Conservation (phyloP, 345 rosid genomes). For the Rhodamnia argentea region DNA sequence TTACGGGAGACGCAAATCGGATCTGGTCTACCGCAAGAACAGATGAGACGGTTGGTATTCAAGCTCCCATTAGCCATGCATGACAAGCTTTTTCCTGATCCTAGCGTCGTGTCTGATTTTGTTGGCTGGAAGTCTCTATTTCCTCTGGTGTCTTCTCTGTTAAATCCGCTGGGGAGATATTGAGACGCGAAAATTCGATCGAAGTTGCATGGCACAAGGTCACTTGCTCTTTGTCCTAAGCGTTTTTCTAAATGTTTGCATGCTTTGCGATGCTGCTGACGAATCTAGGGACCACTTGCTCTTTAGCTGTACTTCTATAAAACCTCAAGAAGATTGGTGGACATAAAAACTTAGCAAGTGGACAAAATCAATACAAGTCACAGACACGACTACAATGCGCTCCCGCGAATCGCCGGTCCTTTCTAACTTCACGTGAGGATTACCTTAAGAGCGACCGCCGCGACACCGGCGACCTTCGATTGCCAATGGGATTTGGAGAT, state of each 20-base stretch:
- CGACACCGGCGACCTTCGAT: neutral
- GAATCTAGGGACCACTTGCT: neutral
- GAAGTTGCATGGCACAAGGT: no score
- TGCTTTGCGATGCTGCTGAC: neutral
- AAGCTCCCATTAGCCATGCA: neutral
- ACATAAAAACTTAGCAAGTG: neutral
- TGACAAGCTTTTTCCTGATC: neutral
- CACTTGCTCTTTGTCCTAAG: no score
- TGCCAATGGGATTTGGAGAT: neutral
- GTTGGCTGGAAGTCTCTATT: no score
- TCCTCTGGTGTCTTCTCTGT: no score
- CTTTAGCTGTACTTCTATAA: neutral
- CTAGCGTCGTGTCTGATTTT: no score
- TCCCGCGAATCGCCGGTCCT: neutral
- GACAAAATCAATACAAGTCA: neutral
- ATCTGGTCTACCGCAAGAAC: neutral
- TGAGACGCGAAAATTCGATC: no score
- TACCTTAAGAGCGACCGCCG: neutral
- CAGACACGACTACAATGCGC: neutral
- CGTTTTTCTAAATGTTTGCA: neutral
- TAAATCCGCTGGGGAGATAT: no score
- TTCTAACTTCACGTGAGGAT: neutral
- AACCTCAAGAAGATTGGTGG: neutral
- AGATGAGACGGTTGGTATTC: neutral
- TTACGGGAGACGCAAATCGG: neutral